Percentiles rank a stretch among this genome's conserved stretches.
Evolutionary conservation across 495 filamentous ascomycete species (phyloP).

Genomic region (Cenococcum geophilum): DNA sequence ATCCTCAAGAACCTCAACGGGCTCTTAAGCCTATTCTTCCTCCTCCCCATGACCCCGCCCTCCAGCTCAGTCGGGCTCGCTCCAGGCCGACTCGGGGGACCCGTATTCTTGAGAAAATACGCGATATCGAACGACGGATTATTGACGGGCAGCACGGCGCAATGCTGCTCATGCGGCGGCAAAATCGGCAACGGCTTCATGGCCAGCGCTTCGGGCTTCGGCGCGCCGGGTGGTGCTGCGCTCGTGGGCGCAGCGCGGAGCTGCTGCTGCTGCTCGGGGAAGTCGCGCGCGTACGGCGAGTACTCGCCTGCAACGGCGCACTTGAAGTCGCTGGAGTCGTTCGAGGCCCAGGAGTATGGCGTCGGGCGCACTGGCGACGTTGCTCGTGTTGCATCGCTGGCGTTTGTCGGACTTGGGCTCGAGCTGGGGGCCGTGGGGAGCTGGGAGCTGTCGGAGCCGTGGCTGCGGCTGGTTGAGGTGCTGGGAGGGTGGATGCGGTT

Average conservation of each 20-base stretch:
- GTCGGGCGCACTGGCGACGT: not conserved
- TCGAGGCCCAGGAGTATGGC: not conserved
- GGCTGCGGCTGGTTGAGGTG: not conserved
- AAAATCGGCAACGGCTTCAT: not conserved
- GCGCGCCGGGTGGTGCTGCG: too few species aligned
- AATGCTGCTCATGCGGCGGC: not conserved
- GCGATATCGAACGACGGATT: constrained; percentile 14
- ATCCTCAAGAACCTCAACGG: constrained; percentile 12
- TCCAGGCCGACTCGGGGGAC: not conserved
- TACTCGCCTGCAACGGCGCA: constrained; percentile 16
- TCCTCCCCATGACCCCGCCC: not conserved
- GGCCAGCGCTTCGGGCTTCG: too few species aligned
- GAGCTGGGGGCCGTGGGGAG: not conserved
- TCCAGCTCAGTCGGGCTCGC: not conserved
- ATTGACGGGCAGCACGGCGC: constrained; percentile 1
- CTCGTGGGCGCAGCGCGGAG: too few species aligned
- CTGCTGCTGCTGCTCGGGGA: too few species aligned
- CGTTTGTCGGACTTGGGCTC: not conserved
- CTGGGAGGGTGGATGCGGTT: not conserved
- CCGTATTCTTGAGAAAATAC: constrained; percentile 12
- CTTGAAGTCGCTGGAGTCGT: constrained; percentile 12
- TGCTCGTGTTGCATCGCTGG: not conserved
- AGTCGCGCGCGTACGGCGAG: constrained; percentile 15
- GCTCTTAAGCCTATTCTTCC: constrained; percentile 7
- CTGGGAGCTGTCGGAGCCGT: not conserved